Base-by-base conservation (phyloP, 352 stramenopile genomes). In the Aphanomyces cochlioides region DNA sequence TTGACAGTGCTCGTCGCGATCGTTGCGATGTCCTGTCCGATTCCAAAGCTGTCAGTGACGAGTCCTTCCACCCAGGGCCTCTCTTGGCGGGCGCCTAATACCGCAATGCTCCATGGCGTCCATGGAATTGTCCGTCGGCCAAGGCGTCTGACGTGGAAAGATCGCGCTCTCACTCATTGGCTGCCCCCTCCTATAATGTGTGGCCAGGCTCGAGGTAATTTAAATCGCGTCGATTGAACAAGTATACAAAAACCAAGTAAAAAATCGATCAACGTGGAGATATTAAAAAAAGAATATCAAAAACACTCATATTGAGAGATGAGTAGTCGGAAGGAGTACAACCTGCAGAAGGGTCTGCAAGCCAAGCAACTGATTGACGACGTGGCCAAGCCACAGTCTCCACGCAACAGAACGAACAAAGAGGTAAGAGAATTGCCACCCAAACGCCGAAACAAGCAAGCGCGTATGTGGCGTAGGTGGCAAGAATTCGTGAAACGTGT, bases 401-500 rank as follows among this genome's bases (percentile, higher is more conserved):
- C 59, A 28, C 59, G 76, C 38, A 73, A 65, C 71, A 74, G 60
- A 60, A 73, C 63, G 72, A 93, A 81, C 72, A 80, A 82, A 53
- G 83, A 94, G 78, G 83, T 90, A 83, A 38, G 38, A 41, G 38
- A 19, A 67, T 28, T 28, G 28, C 28, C 28, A 28, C 28, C 28
- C 28, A 28, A 28, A 28, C 28, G 28, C 28, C 28, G 28, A 28
- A 28, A 28, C 28, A 28, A 28, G 28, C 28, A 28, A 28, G 28
- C 28, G 28, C 28, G 28, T 2, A 53, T 15, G 38, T 64, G 21
- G 28, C n/a, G 7, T 71, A 90, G 83, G 78, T 92, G 64, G 73
- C 77, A 48, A 92, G 88, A 65, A 89, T 92, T 73, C 84, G 85
- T 69, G 87, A 93, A 48, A 69, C 92, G 37, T 95, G 87, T 69